Evolutionary conservation across 2,329 filamentous ascomycete genomes (phyloP), one percentile per base, ranked within the genome.

Genomic region (Fusarium mexicanum): DNA sequence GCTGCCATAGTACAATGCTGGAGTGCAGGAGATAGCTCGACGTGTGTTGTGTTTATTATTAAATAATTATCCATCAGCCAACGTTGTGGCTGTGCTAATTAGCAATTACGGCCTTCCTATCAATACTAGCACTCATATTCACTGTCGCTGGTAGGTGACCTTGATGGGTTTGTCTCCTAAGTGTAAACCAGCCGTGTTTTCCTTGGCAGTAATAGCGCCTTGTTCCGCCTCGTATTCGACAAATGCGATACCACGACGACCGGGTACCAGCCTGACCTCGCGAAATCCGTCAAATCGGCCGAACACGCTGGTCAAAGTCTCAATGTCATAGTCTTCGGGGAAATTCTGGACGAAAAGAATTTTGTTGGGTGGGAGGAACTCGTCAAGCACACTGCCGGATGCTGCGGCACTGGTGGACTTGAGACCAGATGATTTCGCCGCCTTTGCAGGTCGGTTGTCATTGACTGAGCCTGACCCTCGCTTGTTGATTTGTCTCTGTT

Each of bases 361-460:
- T 86, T 98, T 98, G 89, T 98, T 98, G 41, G 96, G 96, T 8
- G 96, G 96, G 8, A 98, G 90, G 83, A 98, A 98, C 84, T 99
- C 96, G 88, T 98, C 96, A n/a, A 95, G 95, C 24, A 98, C 92
- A 63, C 95, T 92, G 17, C 93, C 88, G 8, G 92, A 87, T 3
- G 91, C 87, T 20, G 90, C 87, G 11, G 91, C 88, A 66, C 90
- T 91, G 3, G 92, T 93, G 10, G 93, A 90, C 82, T 97, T 97
- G 85, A 96, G 90, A 40, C 94, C 94, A 2, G 81, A 79, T 8
- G 80, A 76, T 46, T 80, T 81, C n/a, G 89, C 88, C 22, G 91
- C 87, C 86, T 96, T 96, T 62, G 89, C 85, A 1, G 92, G 90
- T 55, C 92, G 90, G 33, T 80, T 84, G 24, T 88, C 84, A 22